Evolutionary conservation across 2,329 filamentous ascomycete species (phyloP).

Genomic region (Rachicladosporium sp.): DNA sequence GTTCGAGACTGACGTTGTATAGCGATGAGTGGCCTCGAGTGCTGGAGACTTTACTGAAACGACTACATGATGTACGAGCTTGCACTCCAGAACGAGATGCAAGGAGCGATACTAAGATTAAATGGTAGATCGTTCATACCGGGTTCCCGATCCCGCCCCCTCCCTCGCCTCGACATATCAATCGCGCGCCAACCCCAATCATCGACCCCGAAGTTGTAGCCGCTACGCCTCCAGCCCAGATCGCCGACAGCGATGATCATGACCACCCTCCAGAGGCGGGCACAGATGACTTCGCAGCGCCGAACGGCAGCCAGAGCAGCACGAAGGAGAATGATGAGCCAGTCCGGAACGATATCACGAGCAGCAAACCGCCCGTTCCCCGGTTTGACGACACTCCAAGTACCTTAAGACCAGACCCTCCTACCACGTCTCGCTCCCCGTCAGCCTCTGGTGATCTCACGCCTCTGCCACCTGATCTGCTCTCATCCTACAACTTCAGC

Average conservation of each 20-base stretch:
- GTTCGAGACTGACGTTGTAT: slow-evolving; percentile 14
- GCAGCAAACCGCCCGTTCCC: slow-evolving; percentile 26
- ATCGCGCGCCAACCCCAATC: slow-evolving; percentile 27
- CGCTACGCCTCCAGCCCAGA: slow-evolving; percentile 22
- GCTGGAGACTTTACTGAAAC: slow-evolving; percentile 51
- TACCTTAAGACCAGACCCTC: slow-evolving; percentile 18
- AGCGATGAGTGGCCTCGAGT: slow-evolving; percentile 60
- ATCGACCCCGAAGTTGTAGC: slow-evolving; percentile 22
- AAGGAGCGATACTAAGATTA: too few species aligned
- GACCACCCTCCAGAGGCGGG: slow-evolving; percentile 12
- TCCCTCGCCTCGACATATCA: slow-evolving; percentile 23
- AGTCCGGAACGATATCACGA: slow-evolving; percentile 25
- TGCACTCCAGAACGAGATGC: too few species aligned
- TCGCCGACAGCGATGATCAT: slow-evolving; percentile 14
- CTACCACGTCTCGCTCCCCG: slow-evolving; percentile 21
- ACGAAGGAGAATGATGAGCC: slow-evolving; percentile 56
- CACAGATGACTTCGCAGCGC: slow-evolving; percentile 8
- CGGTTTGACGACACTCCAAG: slow-evolving; percentile 26
- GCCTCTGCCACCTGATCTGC: slow-evolving; percentile 52
- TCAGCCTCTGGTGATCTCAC: slow-evolving; percentile 22
- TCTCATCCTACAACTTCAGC: slow-evolving; percentile 36
- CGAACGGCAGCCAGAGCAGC: slow-evolving; percentile 37
- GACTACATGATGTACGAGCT: slow-evolving; percentile 50
- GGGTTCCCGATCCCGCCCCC: slow-evolving; percentile 62
- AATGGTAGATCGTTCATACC: slow-evolving; percentile 54